Evolutionary conservation across 805 yeast species (phyloP).

Genomic region (Candida michaelii): DNA sequence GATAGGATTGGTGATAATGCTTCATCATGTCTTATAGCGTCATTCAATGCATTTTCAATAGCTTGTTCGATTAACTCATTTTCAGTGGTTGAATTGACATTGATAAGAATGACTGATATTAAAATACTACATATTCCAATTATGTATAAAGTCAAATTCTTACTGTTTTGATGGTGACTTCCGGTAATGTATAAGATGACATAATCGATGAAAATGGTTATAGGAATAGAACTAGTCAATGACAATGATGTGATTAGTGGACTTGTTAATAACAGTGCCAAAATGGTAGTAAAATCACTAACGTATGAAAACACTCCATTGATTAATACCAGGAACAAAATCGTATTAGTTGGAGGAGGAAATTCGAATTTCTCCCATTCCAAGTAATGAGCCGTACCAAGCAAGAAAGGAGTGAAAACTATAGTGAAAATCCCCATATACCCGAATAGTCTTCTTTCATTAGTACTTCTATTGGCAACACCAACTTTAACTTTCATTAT

Average conservation of each 20-base stretch:
- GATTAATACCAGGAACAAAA: slow-evolving; percentile 33
- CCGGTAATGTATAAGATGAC: slow-evolving; percentile 28
- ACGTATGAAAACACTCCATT: slow-evolving; percentile 47
- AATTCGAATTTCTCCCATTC: slow-evolving; percentile 42
- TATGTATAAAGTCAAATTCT: slow-evolving; percentile 30
- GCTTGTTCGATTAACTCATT: slow-evolving; percentile 46
- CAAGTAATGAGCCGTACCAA: slow-evolving; percentile 33
- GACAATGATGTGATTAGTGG: slow-evolving; percentile 54
- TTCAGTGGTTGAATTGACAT: slow-evolving; percentile 42
- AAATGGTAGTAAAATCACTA: slow-evolving; percentile 51
- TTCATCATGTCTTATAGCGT: slow-evolving; percentile 48
- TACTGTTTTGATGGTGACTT: slow-evolving; percentile 6
- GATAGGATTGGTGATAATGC: slow-evolving; percentile 46
- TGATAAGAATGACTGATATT: slow-evolving; percentile 47
- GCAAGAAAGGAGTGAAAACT: slow-evolving; percentile 38
- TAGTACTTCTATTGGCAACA: slow-evolving; percentile 39
- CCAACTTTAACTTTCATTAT: slow-evolving; percentile 47
- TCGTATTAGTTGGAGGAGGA: slow-evolving; percentile 37
- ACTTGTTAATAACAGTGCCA: slow-evolving; percentile 53
- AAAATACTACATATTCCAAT: slow-evolving; percentile 50
- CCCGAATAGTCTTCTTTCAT: slow-evolving; percentile 49
- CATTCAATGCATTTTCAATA: slow-evolving; percentile 48
- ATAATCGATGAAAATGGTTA: slow-evolving; percentile 51
- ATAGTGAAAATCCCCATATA: slow-evolving; percentile 45
- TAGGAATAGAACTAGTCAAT: slow-evolving; percentile 52